Evolutionary conservation across 306 rosid species (phyloP), one percentile per base, ranked within the genome.

Genomic region (Prinsepia uniflora): DNA sequence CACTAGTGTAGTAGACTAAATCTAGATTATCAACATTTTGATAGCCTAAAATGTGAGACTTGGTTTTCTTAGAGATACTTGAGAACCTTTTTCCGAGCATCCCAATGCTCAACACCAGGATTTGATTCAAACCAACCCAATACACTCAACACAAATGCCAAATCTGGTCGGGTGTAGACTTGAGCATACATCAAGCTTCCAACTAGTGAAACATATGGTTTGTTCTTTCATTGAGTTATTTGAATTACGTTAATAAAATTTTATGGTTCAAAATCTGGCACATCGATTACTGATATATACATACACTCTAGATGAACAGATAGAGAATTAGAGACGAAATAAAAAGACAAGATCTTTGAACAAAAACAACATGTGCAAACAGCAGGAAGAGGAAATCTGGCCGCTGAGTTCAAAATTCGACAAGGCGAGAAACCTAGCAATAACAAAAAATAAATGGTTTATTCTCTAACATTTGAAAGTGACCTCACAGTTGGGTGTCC

Each of bases 371-470:
- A 36, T n/a, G 15, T 17, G 47, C 4, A 30, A 17, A 63, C 36
- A 13, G 11, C 5, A 8, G 10, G 48, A 20, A n/a, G 22, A 39
- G 8, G n/a, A 68, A 75, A 67, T 19, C 45, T 53, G 19, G 49
- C 68, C 68, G 79, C 58, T 22, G 68, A 24, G 42, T 54, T 66
- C 72, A 18, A 59, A 46, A 57, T 65, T 65, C 71, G 47, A 74
- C 69, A 7, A 48, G 50, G 49, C 48, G 10, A 12, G 36, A n/a
- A 5, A 5, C 18, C 39, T 0, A 4, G 45, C 36, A 30, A 30
- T 41, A 40, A 41, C 41, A n/a, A 6, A 14, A 14, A 17, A n/a
- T 54, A 54, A 54, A 14, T 40, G 20, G 9, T 34, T 9, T 11
- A 2, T 41, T 19, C 36, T 10, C 44, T n/a, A 22, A 1, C 46